Conservation (phyloP, 2,329 filamentous ascomycete species). For the Neopestalotiopsis sp. region DNA sequence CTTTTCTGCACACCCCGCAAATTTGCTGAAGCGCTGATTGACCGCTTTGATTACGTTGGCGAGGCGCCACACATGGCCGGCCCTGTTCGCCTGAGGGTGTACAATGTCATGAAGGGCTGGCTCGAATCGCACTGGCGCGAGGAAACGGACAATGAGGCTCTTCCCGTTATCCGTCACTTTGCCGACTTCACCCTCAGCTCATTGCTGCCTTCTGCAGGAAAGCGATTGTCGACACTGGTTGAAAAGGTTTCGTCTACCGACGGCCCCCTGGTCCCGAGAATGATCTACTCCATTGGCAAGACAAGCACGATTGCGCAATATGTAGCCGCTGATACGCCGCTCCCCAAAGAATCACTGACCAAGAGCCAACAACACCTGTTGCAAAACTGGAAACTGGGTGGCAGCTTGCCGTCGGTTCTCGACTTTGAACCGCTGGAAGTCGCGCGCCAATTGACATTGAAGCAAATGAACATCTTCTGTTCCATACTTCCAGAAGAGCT, state of each 20-base stretch:
- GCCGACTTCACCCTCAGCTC: slow-evolving; percentile 73
- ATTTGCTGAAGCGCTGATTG: slow-evolving; percentile 82
- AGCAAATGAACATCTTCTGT: slow-evolving; percentile 90
- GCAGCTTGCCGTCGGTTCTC: slow-evolving; percentile 73
- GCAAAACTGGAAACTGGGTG: slow-evolving; percentile 75
- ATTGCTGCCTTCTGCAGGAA: slow-evolving; percentile 77
- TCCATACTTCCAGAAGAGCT: slow-evolving; percentile 92
- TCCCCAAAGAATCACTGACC: slow-evolving; percentile 73
- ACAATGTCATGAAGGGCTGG: slow-evolving; percentile 98
- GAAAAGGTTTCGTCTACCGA: slow-evolving; percentile 78
- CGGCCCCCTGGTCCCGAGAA: slow-evolving; percentile 78
- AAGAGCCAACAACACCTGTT: slow-evolving; percentile 79
- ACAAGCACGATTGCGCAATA: slow-evolving; percentile 77
- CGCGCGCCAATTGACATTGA: slow-evolving; percentile 89
- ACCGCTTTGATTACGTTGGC: slow-evolving; percentile 90
- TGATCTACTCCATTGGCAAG: slow-evolving; percentile 88
- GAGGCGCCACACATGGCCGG: slow-evolving; percentile 76
- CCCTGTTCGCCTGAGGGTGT: slow-evolving; percentile 87
- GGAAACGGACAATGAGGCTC: slow-evolving; percentile 76
- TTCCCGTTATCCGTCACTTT: slow-evolving; percentile 80
- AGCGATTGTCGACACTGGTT: slow-evolving; percentile 79
- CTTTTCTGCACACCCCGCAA: slow-evolving; percentile 84
- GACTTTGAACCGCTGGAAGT: slow-evolving; percentile 93
- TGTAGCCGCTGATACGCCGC: slow-evolving; percentile 71
- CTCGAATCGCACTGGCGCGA: slow-evolving; percentile 94